A percentile compares a stretch with the other conserved stretches of the same genome.
phyloP scores from a whole-genome alignment of 1,139 yeast species.

The Nakaseomyces delphensis region DNA sequence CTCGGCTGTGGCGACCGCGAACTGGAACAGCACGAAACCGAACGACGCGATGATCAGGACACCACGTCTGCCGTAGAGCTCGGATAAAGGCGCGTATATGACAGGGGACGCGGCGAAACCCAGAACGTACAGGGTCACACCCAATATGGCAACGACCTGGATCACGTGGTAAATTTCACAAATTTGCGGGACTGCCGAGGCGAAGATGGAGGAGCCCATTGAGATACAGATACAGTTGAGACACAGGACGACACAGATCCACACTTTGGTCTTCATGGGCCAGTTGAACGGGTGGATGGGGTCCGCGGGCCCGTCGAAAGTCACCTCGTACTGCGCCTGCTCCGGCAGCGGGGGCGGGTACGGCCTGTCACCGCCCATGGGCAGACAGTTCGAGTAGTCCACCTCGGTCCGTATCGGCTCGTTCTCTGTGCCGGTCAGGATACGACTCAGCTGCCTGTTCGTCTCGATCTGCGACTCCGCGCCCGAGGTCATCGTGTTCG shows the following conservation, averaged over 20 bases:
- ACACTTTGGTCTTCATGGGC: slow-evolving; percentile 37
- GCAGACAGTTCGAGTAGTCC: slow-evolving; percentile 34
- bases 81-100: slow-evolving; percentile 74
- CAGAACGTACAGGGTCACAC: slow-evolving; percentile 62
- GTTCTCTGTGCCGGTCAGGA: slow-evolving; percentile 32
- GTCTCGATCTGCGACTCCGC: slow-evolving; percentile 24
- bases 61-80: slow-evolving; percentile 59
- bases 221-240: slow-evolving; percentile 40
- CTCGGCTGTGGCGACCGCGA: slow-evolving; percentile 66
- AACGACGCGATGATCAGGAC: slow-evolving; percentile 48
- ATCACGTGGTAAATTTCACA: slow-evolving; percentile 43
- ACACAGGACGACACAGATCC: slow-evolving; percentile 38
- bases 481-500: slow-evolving; percentile 18
- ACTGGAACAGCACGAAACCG: slow-evolving; percentile 51
- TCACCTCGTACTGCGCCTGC: slow-evolving; percentile 43
- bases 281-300: slow-evolving; percentile 59
- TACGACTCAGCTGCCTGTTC: slow-evolving; percentile 27
- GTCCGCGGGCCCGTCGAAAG: slow-evolving; percentile 53
- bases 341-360: slow-evolving; percentile 48
- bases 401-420: slow-evolving; percentile 24
- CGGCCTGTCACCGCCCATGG: slow-evolving; percentile 51
- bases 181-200: slow-evolving; percentile 42
- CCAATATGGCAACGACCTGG: slow-evolving; percentile 49
- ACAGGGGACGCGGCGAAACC: slow-evolving; percentile 83
- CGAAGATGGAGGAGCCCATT: slow-evolving; percentile 58